Percentiles rank a stretch among this genome's conserved stretches.
phyloP scores from a whole-genome alignment of 441 rosid genomes.

The Brassica balearica region DNA sequence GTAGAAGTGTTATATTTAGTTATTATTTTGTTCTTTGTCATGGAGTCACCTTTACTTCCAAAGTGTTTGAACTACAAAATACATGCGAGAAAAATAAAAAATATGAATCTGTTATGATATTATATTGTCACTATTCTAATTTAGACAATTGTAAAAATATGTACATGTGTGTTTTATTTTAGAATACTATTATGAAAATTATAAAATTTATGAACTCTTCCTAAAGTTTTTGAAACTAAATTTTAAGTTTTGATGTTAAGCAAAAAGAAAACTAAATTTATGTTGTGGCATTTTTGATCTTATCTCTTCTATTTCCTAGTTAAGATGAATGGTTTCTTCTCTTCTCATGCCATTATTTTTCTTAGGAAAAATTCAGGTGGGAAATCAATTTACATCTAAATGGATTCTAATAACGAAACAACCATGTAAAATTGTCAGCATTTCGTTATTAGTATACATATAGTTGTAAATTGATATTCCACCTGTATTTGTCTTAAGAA shows the following conservation, averaged over 20 bases:
- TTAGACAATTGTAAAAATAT: neutral
- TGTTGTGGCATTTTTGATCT: neutral
- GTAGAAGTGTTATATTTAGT: neutral
- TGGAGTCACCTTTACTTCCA: neutral
- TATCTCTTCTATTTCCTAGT: neutral
- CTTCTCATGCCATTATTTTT: neutral
- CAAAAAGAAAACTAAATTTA: neutral
- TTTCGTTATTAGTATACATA: conserved; percentile 56
- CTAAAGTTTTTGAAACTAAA: neutral
- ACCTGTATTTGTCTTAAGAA: neutral
- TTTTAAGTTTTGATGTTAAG: neutral
- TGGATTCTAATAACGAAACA: conserved; percentile 55
- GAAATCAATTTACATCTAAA: conserved; percentile 54
- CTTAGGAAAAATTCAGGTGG: neutral
- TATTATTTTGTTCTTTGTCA: neutral
- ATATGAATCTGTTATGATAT: neutral
- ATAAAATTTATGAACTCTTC: neutral
- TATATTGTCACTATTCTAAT: neutral
- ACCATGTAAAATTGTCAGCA: conserved; percentile 44
- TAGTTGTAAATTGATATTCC: conserved; percentile 52
- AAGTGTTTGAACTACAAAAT: neutral
- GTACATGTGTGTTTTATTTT: neutral
- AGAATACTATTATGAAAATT: neutral
- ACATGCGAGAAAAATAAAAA: neutral
- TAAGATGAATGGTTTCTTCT: neutral